Percentiles rank a stretch among this genome's conserved stretches.
These are phyloP conservation scores for Fraxinus greggii DNA, from an alignment of 305 asterid genomes.

Conservation along the genomic window DNA sequence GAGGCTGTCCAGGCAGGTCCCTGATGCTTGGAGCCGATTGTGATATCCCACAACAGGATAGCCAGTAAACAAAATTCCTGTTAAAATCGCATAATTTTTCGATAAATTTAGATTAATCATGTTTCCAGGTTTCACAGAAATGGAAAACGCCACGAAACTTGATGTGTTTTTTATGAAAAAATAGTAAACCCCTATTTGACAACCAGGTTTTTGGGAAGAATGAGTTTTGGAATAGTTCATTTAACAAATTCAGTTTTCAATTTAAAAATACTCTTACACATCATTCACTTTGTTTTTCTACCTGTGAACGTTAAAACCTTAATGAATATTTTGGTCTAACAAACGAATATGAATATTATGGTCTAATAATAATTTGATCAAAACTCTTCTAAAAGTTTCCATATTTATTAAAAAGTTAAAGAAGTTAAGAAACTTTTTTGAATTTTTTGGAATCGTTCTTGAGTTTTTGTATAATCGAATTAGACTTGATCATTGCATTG, in stretches of 20 bases:
- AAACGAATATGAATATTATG: too few species aligned
- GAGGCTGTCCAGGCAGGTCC: slow-evolving; percentile 43
- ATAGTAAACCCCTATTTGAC: too few species aligned
- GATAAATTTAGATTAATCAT: background rate
- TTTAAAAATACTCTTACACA: too few species aligned
- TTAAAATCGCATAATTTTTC: background rate
- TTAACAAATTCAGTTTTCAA: too few species aligned
- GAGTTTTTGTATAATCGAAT: background rate
- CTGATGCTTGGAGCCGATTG: slow-evolving; percentile 48
- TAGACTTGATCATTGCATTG: background rate
- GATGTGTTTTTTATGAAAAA: background rate
- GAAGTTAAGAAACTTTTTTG: background rate
- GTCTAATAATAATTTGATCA: background rate
- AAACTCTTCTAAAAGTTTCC: background rate
- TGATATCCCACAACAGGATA: slow-evolving; percentile 49
- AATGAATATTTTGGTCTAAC: too few species aligned
- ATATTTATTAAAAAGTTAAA: background rate
- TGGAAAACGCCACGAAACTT: background rate
- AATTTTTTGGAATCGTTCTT: background rate
- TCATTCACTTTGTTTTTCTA: too few species aligned
- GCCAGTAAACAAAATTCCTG: slow-evolving; percentile 36
- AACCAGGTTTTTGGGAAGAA: too few species aligned
- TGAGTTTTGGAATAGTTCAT: too few species aligned
- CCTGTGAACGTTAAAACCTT: too few species aligned
- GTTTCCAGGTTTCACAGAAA: background rate